Base-by-base conservation (phyloP, 2,329 filamentous ascomycete species). In the Ceratocystis colombiana region DNA sequence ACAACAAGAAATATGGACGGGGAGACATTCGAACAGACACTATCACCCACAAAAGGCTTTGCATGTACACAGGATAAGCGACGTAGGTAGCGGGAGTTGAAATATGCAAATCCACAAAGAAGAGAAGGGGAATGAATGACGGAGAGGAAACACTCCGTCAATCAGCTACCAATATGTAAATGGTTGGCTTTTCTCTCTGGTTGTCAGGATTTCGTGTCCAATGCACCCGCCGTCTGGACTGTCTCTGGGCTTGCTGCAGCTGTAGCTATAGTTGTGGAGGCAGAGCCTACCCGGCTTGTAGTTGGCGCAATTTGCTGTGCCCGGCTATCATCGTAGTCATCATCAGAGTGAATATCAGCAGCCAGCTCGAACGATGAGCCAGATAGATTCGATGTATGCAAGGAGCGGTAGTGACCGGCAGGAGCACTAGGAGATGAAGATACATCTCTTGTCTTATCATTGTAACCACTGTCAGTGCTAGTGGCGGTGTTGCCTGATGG, bases 401-500 rank as follows among this genome's bases (percentile, higher is more conserved):
- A 37, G 46, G 62, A 65, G 3, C 64, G 64, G 30, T 68, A 68
- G 3, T 44, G 57, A 15, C 55, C 59, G 25, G 65, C 64, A 10
- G 67, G 66, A 7, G 41, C 50, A 17, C 67, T 64, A 17, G 67
- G 67, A 15, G 67, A 68, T 5, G 53, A 59, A 8, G 25, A n/a
- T 25, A n/a, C 7, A 30, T 33, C 53, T 30, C 28, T 33, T 12
- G 53, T n/a, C 25, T 59, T 59, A 17, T 59, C 48, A 37, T 41
- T 10, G 8, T 37, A 37, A 37, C 10, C 33, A 8, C 33, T 12
- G 8, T 55, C 22, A 15, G 73, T 72, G 48, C 20, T 12, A 25
- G 48, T 28, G 15, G 20, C 20, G 75, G 72, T 0, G 73, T 71
- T 33, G 75, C 75, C 20, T 41, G 10, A 20, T 25, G 12, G 22